Percentiles rank a stretch among this genome's conserved stretches.
These are phyloP conservation scores for Maudiozyma bulderi DNA, from an alignment of 805 yeast species.

Conservation along the genomic window DNA sequence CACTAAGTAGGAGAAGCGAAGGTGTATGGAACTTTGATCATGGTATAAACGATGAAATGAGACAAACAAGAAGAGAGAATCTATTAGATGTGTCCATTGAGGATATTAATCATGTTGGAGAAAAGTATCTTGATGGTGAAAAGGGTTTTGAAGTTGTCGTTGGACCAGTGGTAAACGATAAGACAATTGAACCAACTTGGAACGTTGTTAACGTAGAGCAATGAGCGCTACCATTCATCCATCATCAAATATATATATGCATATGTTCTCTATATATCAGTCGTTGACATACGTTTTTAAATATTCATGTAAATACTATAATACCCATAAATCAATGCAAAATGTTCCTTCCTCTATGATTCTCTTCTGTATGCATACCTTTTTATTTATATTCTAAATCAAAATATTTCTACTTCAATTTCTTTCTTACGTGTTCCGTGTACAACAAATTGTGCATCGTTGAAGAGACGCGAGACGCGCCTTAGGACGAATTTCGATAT, in stretches of 20 bases:
- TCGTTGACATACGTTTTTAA: neutral
- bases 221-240: neutral
- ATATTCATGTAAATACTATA: conserved; percentile 1
- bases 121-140: conserved; percentile 38
- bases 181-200: conserved; percentile 13
- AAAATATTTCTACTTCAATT: too few species aligned
- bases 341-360: too few species aligned
- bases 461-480: too few species aligned
- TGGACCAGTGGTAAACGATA: conserved; percentile 13
- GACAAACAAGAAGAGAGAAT: conserved; percentile 68
- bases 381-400: too few species aligned
- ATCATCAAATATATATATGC: neutral
- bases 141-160: conserved; percentile 12
- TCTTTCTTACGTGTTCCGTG: too few species aligned
- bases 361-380: too few species aligned
- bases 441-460: too few species aligned
- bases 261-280: neutral
- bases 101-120: conserved; percentile 59
- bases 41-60: conserved; percentile 67
- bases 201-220: conserved; percentile 4
- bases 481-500: too few species aligned
- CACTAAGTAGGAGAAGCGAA: conserved; percentile 69
- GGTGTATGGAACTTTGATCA: conserved; percentile 58
- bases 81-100: conserved; percentile 54
- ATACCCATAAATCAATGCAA: neutral